These are phyloP conservation scores for Gomphus bonarii DNA, from an alignment of 1,284 basidiomycete species.

Conservation along the genomic window DNA sequence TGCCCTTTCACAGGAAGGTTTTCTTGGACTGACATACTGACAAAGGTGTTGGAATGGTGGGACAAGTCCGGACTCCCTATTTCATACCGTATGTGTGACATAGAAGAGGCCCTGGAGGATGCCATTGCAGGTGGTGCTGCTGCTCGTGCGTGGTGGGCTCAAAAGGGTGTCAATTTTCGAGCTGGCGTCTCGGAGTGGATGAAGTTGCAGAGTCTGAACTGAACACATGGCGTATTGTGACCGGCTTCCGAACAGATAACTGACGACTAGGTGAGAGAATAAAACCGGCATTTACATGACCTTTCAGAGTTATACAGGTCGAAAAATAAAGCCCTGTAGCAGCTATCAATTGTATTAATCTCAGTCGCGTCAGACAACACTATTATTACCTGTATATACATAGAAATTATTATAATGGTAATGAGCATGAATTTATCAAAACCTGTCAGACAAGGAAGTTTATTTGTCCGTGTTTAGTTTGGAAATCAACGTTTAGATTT, in stretches of 20 bases:
- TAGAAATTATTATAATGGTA: neutral
- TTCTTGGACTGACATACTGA: neutral
- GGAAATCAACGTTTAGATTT: neutral
- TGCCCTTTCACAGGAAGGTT: neutral
- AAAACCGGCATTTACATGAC: neutral
- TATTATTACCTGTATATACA: neutral
- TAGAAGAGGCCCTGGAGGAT: slow-evolving; percentile 76
- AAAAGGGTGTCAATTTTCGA: slow-evolving; percentile 68
- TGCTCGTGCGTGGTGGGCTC: slow-evolving; percentile 67
- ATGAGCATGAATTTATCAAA: neutral
- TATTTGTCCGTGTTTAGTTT: neutral
- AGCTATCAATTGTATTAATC: neutral
- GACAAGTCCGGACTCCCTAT: slow-evolving; percentile 62
- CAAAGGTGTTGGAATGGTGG: slow-evolving; percentile 63
- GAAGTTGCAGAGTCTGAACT: slow-evolving; percentile 52
- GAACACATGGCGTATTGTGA: neutral
- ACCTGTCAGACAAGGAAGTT: neutral
- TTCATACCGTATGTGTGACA: slow-evolving; percentile 42
- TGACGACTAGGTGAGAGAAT: neutral
- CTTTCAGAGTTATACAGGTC: neutral
- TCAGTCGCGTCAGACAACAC: neutral
- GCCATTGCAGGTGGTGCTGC: slow-evolving; percentile 64
- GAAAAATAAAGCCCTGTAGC: neutral
- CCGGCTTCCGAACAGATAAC: neutral
- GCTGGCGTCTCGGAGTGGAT: slow-evolving; percentile 76